These are phyloP conservation scores for Colletotrichum godetiae DNA, from an alignment of 2,329 filamentous ascomycete species.

Conservation along the genomic window DNA sequence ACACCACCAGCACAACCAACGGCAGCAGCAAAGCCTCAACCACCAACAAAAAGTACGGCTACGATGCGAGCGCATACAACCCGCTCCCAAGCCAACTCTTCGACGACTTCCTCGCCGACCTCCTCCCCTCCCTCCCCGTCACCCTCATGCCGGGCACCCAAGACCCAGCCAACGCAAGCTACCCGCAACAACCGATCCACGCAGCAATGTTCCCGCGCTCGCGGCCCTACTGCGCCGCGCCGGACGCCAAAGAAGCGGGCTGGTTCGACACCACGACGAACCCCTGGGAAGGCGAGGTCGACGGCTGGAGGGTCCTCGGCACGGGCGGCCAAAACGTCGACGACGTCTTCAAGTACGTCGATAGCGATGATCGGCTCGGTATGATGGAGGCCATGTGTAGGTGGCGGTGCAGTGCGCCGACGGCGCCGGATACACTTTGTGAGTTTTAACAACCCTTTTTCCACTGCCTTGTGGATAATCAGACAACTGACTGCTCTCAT, in stretches of 20 bases:
- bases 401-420: constrained; percentile 92
- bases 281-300: constrained; percentile 90
- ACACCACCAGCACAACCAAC: constrained; percentile 57
- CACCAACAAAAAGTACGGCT: constrained; percentile 87
- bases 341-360: constrained; percentile 92
- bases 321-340: constrained; percentile 94
- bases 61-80: constrained; percentile 91
- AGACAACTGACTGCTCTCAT: not conserved
- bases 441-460: constrained; percentile 52
- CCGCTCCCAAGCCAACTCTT: constrained; percentile 84
- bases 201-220: constrained; percentile 87
- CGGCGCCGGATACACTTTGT: constrained; percentile 96
- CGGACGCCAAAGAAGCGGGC: constrained; percentile 59
- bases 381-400: constrained; percentile 96
- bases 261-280: constrained; percentile 95
- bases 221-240: constrained; percentile 76
- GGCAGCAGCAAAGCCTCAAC: constrained; percentile 28
- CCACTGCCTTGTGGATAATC: constrained; percentile 24
- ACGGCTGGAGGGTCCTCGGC: constrained; percentile 88
- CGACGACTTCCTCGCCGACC: constrained; percentile 82
- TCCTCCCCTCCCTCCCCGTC: constrained; percentile 88
- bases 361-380: constrained; percentile 78
- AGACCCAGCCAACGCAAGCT: constrained; percentile 89
- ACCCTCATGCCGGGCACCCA: constrained; percentile 86
- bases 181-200: constrained; percentile 95